Evolutionary conservation across 768 basidiomycete species (phyloP), one percentile per base, ranked within the genome.

Genomic region (Clavulina sp.): DNA sequence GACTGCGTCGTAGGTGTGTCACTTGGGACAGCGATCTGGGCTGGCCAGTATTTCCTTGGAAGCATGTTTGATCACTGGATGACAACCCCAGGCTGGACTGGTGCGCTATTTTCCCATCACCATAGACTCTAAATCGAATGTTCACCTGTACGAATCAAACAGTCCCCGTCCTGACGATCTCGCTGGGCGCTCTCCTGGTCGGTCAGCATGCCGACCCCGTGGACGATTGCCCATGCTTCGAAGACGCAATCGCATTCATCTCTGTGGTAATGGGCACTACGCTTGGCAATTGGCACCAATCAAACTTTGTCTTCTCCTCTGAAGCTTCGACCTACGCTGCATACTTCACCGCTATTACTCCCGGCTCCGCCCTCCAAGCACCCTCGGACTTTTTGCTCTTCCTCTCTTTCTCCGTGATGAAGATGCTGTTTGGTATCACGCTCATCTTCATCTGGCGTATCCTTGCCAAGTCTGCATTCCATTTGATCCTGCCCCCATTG

Each of bases 221-320:
- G 5, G 92, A 97, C 52, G 88, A 93, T 59, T 96, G 93, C 58
- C 93, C 93, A 2, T 96, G 93, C 65, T 99, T 95, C 64, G 93
- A 95, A 61, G 93, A 97, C 60, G 87, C 92, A 2, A 92, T 96
- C 48, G 89, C 93, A 0, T 82, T 91, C 57, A 67, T 84, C n/a
- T 80, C 84, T 24, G 89, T 89, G 38, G 71, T 85, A 18, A 69
- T 83, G 32, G 93, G 93, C n/a, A 68, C 71, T 19, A 66, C 75
- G 23, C 61, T 89, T 0, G 77, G 76, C 0, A 70, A 74, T 41
- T 95, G 91, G 89, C 65, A 67, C 46, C 69, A 64, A 28, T 70
- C 56, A 1, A 52, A 54, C 31, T 43, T 33, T 26, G 57, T 57
- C 18, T 50, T 50, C 30, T 36, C 52, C n/a, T 9, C 43, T 46